Percentiles rank a stretch among this genome's conserved stretches.
Evolutionary conservation across 2,329 filamentous ascomycete genomes (phyloP).

Genomic region (Monosporascus ibericus): DNA sequence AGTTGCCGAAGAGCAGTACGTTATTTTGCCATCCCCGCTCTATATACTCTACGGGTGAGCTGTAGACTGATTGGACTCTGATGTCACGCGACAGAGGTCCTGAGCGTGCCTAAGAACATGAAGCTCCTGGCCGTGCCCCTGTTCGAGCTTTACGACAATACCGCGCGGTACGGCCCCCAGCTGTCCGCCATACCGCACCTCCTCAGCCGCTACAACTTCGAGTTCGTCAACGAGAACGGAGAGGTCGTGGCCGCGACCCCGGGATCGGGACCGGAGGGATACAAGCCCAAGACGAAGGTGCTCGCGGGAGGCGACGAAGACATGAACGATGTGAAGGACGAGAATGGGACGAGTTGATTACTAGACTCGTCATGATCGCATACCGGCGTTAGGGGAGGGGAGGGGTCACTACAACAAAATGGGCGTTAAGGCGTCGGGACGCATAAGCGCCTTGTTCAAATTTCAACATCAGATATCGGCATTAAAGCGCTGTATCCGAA

Average conservation of each 20-base stretch:
- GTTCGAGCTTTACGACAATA: constrained; percentile 98
- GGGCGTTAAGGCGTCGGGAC: background rate
- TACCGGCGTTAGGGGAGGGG: background rate
- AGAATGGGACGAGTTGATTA: constrained; percentile 15
- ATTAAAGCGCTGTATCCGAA: no score
- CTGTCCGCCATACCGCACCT: constrained; percentile 94
- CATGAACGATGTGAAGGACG: constrained; percentile 39
- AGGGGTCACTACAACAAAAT: constrained; percentile 3
- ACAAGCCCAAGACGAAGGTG: constrained; percentile 59
- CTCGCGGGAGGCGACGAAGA: constrained; percentile 57
- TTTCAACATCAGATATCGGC: no score
- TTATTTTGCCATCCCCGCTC: constrained; percentile 4
- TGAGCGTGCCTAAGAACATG: constrained; percentile 99
- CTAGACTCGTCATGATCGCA: background rate
- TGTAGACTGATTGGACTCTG: constrained; percentile 12
- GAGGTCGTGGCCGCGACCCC: constrained; percentile 82
- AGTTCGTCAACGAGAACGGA: constrained; percentile 91
- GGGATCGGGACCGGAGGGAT: constrained; percentile 57
- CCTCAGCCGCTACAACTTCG: constrained; percentile 92
- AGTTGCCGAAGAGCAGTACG: constrained; percentile 84
- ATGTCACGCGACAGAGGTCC: constrained; percentile 57
- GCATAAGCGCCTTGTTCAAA: background rate
- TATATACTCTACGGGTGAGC: background rate
- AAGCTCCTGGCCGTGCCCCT: constrained; percentile 94
- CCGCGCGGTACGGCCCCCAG: constrained; percentile 87